These are phyloP conservation scores for Lachnellula occidentalis DNA, from an alignment of 2,329 filamentous ascomycete genomes.

Conservation along the genomic window DNA sequence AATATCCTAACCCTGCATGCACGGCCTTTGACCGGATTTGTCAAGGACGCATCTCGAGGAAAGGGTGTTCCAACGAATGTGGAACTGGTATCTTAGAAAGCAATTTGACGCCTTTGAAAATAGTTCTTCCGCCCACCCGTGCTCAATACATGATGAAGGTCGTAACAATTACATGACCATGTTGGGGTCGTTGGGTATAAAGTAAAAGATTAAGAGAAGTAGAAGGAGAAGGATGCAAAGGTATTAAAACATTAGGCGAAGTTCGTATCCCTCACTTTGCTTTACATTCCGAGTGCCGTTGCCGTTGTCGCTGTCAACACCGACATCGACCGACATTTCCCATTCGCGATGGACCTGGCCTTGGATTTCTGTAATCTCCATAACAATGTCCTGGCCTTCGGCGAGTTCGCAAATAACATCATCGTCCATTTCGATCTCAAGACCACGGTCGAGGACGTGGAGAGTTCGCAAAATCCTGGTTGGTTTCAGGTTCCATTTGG, in stretches of 20 bases:
- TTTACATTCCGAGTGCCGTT: conserved; percentile 20
- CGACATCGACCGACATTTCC: conserved; percentile 53
- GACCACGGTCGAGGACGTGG: conserved; percentile 65
- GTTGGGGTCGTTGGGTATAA: conserved; percentile 22
- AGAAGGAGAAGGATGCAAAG: conserved; percentile 7
- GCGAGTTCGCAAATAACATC: conserved; percentile 77
- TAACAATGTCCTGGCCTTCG: conserved; percentile 88
- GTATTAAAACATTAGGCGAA: conserved; percentile 32
- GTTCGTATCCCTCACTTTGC: conserved; percentile 29
- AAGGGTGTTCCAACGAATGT: conserved; percentile 17
- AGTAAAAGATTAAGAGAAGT: neutral
- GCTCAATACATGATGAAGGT: conserved; percentile 14
- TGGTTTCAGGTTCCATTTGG: conserved; percentile 77
- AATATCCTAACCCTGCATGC: conserved; percentile 8
- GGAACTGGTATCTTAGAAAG: conserved; percentile 28
- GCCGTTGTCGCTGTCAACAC: conserved; percentile 26
- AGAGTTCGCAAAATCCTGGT: conserved; percentile 65
- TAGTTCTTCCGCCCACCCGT: conserved; percentile 8
- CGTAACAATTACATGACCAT: conserved; percentile 29
- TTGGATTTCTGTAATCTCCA: conserved; percentile 48
- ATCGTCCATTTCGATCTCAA: conserved; percentile 85
- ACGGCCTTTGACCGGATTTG: conserved; percentile 13
- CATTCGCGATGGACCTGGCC: conserved; percentile 49
- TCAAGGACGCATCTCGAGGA: conserved; percentile 10
- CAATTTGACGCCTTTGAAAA: conserved; percentile 19